Conservation (phyloP, 192 early-diverging fungal genomes). For the Podila minutissima region DNA sequence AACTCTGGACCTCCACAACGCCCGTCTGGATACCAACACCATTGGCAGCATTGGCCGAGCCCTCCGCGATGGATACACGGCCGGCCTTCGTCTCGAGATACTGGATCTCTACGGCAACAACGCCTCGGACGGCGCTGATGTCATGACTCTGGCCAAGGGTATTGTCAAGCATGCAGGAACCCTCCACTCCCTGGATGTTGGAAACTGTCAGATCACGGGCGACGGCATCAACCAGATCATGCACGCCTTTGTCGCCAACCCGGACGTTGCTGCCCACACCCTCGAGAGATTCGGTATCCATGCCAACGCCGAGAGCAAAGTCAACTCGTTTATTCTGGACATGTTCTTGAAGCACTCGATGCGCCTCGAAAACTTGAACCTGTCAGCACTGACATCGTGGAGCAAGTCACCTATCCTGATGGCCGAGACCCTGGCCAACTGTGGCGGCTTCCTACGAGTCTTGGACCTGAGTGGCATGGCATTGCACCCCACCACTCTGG, state of each 20-base stretch:
- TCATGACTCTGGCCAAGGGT: constrained; percentile 46
- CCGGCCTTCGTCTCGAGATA: constrained; percentile 22
- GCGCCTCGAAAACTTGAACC: constrained; percentile 36
- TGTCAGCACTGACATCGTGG: constrained; percentile 40
- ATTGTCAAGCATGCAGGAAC: constrained; percentile 51
- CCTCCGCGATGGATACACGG: constrained; percentile 17
- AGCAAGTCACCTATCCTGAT: constrained; percentile 48
- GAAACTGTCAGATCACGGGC: constrained; percentile 44
- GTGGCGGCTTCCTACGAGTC: constrained; percentile 21
- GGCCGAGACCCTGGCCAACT: constrained; percentile 45
- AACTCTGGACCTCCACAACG: constrained; percentile 21
- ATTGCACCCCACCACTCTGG: constrained; percentile 35
- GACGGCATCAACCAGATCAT: constrained; percentile 51
- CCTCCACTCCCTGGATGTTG: constrained; percentile 25
- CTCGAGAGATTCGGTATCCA: constrained; percentile 38
- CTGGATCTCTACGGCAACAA: constrained; percentile 36
- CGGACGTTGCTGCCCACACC: constrained; percentile 40
- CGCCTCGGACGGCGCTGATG: constrained; percentile 45
- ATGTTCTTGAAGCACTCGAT: constrained; percentile 50
- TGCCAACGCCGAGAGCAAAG: constrained; percentile 38
- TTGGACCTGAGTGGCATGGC: constrained; percentile 46
- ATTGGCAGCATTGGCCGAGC: constrained; percentile 43
- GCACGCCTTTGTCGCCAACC: constrained; percentile 51
- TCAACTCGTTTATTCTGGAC: constrained; percentile 48
- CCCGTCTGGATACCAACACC: constrained; percentile 23